Base-by-base conservation (phyloP, 495 filamentous ascomycete species). In the Podospora conica region DNA sequence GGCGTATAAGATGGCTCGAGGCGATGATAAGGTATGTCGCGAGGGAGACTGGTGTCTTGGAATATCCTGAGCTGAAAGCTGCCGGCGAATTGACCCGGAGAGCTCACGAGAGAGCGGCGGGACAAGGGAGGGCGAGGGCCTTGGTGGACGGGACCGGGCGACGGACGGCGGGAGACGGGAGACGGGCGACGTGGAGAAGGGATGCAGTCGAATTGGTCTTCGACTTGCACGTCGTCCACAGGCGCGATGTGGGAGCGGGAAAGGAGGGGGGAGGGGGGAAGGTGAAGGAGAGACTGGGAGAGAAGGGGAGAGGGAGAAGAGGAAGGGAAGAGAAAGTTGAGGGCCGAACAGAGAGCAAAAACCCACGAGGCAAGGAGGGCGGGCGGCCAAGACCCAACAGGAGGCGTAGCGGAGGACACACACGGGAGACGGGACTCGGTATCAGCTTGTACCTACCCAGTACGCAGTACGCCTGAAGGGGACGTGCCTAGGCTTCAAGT, bases 251-350 rank as follows among this genome's bases (percentile, higher is more conserved):
- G 33, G 57, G 24, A 61, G 64, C 54, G 15, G 40, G 66, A 40
- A 27, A 65, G 61, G 53, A 48, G 53, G 55, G 66, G 70, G 72
- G 70, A 69, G 69, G 67, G 66, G 65, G 65, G 61, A 48, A 55
- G 53, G 59, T 65, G 72, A 72, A 71, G 70, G 71, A 69, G 66
- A 64, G 64, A 72, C 62, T 68, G 70, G 69, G 58, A 53, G 61
- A 48, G 40, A n/a, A 48, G 15, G 56, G 63, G 58, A 60, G 58
- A 69, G 58, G 61, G 54, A 68, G 60, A 67, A 61, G 60, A 66
- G 64, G 53, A 65, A 64, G 57, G 61, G 60, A 53, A 27, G 53
- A 40, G 65, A 67, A 65, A 55, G 29, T 33, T 48, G 64, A 61
- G 59, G 58, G 59, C 24, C 60, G 60, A 69, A 68, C 65, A 71